Conservation (phyloP, 2,329 filamentous ascomycete species). For the Alternaria conjuncta region DNA sequence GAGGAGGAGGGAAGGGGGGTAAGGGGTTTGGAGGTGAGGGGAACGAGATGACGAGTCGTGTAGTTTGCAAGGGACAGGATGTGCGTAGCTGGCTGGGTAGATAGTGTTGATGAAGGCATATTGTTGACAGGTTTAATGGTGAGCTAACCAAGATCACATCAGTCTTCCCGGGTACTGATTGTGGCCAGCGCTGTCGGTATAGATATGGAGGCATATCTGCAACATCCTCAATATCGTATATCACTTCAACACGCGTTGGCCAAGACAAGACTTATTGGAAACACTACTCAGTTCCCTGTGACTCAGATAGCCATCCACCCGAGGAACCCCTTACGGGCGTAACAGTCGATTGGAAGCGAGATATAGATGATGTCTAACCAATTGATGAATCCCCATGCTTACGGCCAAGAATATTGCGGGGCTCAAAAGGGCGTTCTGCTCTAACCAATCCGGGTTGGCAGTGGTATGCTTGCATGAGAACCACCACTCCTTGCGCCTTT, state of each 20-base stretch:
- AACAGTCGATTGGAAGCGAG: not conserved
- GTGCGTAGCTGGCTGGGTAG: conserved; percentile 9
- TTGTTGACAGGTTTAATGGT: not conserved
- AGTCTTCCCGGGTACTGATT: not conserved
- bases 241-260: not conserved
- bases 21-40: conserved; percentile 4
- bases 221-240: not conserved
- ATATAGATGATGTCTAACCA: not conserved
- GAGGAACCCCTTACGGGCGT: not conserved
- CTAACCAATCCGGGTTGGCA: not conserved
- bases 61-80: conserved; percentile 27
- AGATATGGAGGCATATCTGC: not conserved
- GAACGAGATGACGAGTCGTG: conserved; percentile 26
- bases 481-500: not conserved
- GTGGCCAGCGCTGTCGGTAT: not conserved
- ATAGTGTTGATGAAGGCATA: not conserved
- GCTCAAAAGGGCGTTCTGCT: not conserved
- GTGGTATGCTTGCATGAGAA: not conserved
- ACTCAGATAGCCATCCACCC: not conserved
- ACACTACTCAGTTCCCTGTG: not conserved
- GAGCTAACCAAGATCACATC: not conserved
- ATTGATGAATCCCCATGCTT: not conserved
- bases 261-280: not conserved
- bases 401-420: not conserved
- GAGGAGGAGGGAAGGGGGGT: conserved; percentile 24